Evolutionary conservation across 495 filamentous ascomycete species (phyloP).

Genomic region (Penicillium paxilli): DNA sequence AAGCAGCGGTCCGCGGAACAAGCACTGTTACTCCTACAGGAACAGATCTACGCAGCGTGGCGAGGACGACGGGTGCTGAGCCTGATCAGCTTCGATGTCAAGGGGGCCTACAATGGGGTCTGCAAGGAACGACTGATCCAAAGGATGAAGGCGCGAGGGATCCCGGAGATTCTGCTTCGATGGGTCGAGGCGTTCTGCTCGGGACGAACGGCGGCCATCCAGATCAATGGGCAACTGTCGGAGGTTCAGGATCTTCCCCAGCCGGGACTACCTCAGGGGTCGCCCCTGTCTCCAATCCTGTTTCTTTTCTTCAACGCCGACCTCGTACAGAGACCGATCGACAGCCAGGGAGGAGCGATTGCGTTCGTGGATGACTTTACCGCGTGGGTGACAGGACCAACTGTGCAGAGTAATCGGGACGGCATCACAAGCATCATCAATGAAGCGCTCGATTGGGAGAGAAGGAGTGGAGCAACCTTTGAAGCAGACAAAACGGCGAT

Average conservation of each 20-base stretch:
- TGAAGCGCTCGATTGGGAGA: slow-evolving; percentile 25
- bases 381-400: slow-evolving; percentile 14
- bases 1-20: slow-evolving; percentile 14
- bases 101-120: slow-evolving; percentile 43
- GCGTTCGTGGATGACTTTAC: slow-evolving; percentile 28
- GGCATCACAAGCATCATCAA: slow-evolving; percentile 20
- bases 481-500: slow-evolving; percentile 28
- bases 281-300: slow-evolving; percentile 32
- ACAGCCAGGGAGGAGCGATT: slow-evolving; percentile 14
- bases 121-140: slow-evolving; percentile 31
- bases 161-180: slow-evolving; percentile 25
- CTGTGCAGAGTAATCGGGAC: slow-evolving; percentile 18
- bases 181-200: slow-evolving; percentile 36
- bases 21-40: slow-evolving; percentile 25
- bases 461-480: slow-evolving; percentile 25
- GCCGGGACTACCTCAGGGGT: slow-evolving; percentile 29
- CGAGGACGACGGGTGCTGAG: slow-evolving; percentile 18
- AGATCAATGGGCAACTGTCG: slow-evolving; percentile 14
- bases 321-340: slow-evolving; percentile 24
- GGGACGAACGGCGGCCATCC: slow-evolving; percentile 14
- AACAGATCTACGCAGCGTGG: slow-evolving; percentile 29
- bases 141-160: slow-evolving; percentile 30
- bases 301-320: slow-evolving; percentile 33
- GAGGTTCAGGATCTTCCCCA: slow-evolving; percentile 12
- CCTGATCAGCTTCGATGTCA: slow-evolving; percentile 43